phyloP scores from a whole-genome alignment of 441 rosid genomes.

The Hura crepitans region DNA sequence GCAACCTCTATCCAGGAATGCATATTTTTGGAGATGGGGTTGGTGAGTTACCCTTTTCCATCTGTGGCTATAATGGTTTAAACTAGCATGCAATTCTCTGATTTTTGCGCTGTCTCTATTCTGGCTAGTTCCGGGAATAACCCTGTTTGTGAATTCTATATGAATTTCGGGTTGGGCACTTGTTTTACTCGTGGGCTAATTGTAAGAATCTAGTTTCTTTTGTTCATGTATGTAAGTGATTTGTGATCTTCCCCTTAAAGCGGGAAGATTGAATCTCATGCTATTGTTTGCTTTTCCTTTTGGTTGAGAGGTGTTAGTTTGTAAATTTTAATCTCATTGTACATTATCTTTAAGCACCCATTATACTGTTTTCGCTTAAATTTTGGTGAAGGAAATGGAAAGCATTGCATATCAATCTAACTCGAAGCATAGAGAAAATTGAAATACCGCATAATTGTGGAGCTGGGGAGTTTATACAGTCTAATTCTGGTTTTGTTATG shows the following conservation, averaged over 20 bases:
- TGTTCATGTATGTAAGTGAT: neutral
- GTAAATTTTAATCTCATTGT: neutral
- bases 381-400: neutral
- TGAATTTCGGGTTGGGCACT: neutral
- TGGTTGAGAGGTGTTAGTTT: neutral
- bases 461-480: neutral
- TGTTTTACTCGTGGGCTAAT: neutral
- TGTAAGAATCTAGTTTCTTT: neutral
- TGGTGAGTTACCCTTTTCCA: conserved; percentile 38
- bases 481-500: neutral
- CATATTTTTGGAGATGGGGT: conserved; percentile 76
- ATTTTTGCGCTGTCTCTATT: neutral
- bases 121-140: neutral
- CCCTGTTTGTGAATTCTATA: neutral
- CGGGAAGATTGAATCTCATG: neutral
- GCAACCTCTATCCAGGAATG: conserved; percentile 76
- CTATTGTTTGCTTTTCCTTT: neutral
- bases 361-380: neutral
- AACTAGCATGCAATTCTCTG: neutral
- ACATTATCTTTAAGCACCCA: neutral
- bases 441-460: neutral
- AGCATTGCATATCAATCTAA: neutral
- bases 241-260: neutral
- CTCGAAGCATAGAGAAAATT: neutral
- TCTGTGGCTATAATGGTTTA: neutral